Evolutionary conservation across 345 rosid genomes (phyloP).

Genomic region (Rhodamnia argentea): DNA sequence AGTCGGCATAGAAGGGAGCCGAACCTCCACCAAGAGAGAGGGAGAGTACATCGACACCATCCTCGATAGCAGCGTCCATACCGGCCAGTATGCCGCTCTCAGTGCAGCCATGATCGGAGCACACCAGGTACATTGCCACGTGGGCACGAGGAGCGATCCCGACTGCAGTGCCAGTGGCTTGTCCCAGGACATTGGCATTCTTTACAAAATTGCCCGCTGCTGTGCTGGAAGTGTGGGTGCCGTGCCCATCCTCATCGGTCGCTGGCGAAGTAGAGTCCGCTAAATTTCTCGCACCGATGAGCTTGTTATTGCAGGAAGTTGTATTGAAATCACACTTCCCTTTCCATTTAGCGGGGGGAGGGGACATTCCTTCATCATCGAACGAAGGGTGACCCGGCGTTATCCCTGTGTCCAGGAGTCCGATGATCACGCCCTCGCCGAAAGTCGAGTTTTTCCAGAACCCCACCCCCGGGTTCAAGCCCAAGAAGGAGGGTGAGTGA

Average conservation of each 20-base stretch:
- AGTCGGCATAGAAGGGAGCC: constrained; percentile 15
- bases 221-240: constrained; percentile 31
- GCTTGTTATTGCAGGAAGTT: constrained; percentile 26
- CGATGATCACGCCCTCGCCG: constrained; percentile 26
- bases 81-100: constrained; percentile 25
- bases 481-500: constrained; percentile 22
- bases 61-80: constrained; percentile 27
- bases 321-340: constrained; percentile 17
- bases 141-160: constrained; percentile 29
- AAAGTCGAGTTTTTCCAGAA: constrained; percentile 8
- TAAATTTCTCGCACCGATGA: constrained; percentile 25
- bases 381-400: constrained; percentile 27
- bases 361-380: constrained; percentile 6
- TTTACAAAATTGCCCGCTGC: constrained; percentile 20
- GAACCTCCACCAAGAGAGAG: constrained; percentile 20
- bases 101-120: constrained; percentile 9
- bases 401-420: constrained; percentile 28
- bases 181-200: constrained; percentile 15
- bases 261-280: constrained; percentile 5
- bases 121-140: constrained; percentile 29
- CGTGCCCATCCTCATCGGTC: constrained; percentile 30
- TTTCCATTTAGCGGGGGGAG: constrained; percentile 26
- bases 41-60: constrained; percentile 31
- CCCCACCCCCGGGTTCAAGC: constrained; percentile 8
- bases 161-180: constrained; percentile 22